These are phyloP conservation scores for Cicer chorassanicum DNA, from an alignment of 306 rosid genomes.

Conservation along the genomic window DNA sequence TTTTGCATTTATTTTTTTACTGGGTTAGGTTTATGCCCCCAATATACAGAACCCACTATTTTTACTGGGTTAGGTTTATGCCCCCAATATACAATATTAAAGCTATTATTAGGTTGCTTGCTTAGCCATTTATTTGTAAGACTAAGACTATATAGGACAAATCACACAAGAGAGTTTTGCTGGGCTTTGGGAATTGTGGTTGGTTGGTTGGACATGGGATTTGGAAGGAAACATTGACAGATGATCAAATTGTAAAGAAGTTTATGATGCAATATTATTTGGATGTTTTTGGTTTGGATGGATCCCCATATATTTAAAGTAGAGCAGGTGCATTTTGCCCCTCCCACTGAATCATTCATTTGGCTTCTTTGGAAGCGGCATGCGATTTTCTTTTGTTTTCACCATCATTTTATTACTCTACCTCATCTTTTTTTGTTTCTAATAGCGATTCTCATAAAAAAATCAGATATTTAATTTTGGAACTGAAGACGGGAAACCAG, in stretches of 20 bases:
- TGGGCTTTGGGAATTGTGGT: conserved; percentile 17
- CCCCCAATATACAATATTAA: not conserved
- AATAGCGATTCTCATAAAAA: conserved; percentile 36
- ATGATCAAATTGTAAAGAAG: not conserved
- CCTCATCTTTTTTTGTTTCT: conserved; percentile 20
- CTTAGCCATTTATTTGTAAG: conserved; percentile 1
- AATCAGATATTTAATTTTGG: conserved; percentile 86
- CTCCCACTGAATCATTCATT: conserved; percentile 18
- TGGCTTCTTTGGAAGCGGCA: conserved; percentile 30
- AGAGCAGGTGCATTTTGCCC: not conserved
- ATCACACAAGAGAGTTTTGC: not conserved
- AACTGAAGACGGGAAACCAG: conserved; percentile 83
- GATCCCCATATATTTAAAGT: not conserved
- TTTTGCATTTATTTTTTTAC: too few relatives aligned
- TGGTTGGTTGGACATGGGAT: not conserved
- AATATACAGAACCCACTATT: too few relatives aligned
- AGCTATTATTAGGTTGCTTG: conserved; percentile 21
- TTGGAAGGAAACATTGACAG: conserved; percentile 3
- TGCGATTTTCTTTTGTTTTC: conserved; percentile 26
- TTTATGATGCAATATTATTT: conserved; percentile 22
- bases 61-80: too few relatives aligned
- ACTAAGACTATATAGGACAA: not conserved
- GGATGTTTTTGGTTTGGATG: conserved; percentile 18
- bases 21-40: too few relatives aligned
- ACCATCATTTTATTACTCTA: conserved; percentile 31